A percentile compares a stretch with the other conserved stretches of the same genome.
These are phyloP conservation scores for Pholiota adiposa DNA, from an alignment of 1,284 basidiomycete genomes.

Conservation along the genomic window DNA sequence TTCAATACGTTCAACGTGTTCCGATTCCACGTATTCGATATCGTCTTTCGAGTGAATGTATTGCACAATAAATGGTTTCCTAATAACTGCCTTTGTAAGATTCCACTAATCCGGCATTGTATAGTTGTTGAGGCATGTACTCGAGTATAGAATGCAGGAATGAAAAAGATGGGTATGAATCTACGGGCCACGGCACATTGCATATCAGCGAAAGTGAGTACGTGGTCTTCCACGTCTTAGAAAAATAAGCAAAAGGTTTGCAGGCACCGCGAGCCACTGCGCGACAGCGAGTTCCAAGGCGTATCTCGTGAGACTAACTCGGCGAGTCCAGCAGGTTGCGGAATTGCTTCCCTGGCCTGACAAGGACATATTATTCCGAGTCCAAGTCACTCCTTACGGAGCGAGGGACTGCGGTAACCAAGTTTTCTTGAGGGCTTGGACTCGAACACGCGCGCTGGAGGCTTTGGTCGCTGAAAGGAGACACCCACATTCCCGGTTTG, in stretches of 20 bases:
- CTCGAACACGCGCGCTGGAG: slow-evolving; percentile 86
- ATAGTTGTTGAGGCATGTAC: no score
- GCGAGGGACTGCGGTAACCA: slow-evolving; percentile 73
- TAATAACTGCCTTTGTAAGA: no score
- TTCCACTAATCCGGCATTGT: no score
- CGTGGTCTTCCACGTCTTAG: not conserved
- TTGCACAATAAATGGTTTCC: no score
- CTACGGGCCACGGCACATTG: no score
- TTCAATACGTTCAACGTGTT: no score
- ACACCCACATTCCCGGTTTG: slow-evolving; percentile 78
- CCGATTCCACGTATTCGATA: no score
- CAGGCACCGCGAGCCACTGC: slow-evolving; percentile 71
- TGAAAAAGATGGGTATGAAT: no score
- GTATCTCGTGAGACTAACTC: slow-evolving; percentile 90
- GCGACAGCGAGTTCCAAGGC: slow-evolving; percentile 72
- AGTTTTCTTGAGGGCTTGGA: slow-evolving; percentile 90
- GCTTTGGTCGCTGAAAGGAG: slow-evolving; percentile 61
- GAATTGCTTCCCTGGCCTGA: slow-evolving; percentile 89
- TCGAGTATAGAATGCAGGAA: no score
- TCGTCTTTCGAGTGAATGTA: no score
- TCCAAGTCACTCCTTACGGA: slow-evolving; percentile 60
- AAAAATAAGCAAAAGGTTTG: slow-evolving; percentile 56
- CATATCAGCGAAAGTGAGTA: no score
- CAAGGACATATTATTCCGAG: slow-evolving; percentile 82
- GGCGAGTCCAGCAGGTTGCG: slow-evolving; percentile 81